Percentiles rank a stretch among this genome's conserved stretches.
Evolutionary conservation across 2,329 filamentous ascomycete species (phyloP).

Genomic region (Verruconis gallopava): DNA sequence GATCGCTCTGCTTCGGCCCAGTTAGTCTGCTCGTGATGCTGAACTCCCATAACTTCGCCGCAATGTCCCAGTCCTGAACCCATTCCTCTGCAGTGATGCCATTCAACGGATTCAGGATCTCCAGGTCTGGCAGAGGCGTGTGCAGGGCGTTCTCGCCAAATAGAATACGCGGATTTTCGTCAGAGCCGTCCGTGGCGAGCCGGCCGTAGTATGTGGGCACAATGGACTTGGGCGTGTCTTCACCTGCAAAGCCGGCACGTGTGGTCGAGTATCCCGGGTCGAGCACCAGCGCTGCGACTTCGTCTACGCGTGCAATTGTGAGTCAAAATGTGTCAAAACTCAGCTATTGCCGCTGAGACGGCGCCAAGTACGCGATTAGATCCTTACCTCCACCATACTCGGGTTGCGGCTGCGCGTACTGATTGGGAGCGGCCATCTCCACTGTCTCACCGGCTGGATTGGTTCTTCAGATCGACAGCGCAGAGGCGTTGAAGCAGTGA

Average conservation of each 20-base stretch:
- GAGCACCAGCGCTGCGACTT: conserved; percentile 92
- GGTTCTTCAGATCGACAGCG: too few relatives aligned
- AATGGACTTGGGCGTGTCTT: conserved; percentile 91
- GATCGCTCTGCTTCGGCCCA: conserved; percentile 55
- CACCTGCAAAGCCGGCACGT: conserved; percentile 91
- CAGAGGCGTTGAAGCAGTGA: too few relatives aligned
- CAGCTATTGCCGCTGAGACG: conserved; percentile 21
- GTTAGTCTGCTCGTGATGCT: conserved; percentile 81
- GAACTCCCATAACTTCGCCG: conserved; percentile 82
- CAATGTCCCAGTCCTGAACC: conserved; percentile 94
- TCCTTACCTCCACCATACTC: conserved; percentile 11
- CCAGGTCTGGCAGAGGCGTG: conserved; percentile 59
- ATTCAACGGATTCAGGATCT: conserved; percentile 86
- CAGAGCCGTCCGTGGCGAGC: conserved; percentile 35
- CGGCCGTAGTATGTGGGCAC: conserved; percentile 78
- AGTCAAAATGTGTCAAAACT: not conserved
- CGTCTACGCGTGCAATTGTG: conserved; percentile 46
- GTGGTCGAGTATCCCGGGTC: conserved; percentile 86
- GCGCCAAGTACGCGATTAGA: not conserved
- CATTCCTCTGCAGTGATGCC: conserved; percentile 52
- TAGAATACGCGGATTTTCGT: conserved; percentile 42
- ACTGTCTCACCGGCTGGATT: not conserved
- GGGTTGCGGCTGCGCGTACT: conserved; percentile 8
- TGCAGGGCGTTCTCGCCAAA: conserved; percentile 88
- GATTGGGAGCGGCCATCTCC: conserved; percentile 9